Evolutionary conservation across 2,329 filamentous ascomycete species (phyloP), one percentile per base, ranked within the genome.

Genomic region (Colletotrichum karsti): DNA sequence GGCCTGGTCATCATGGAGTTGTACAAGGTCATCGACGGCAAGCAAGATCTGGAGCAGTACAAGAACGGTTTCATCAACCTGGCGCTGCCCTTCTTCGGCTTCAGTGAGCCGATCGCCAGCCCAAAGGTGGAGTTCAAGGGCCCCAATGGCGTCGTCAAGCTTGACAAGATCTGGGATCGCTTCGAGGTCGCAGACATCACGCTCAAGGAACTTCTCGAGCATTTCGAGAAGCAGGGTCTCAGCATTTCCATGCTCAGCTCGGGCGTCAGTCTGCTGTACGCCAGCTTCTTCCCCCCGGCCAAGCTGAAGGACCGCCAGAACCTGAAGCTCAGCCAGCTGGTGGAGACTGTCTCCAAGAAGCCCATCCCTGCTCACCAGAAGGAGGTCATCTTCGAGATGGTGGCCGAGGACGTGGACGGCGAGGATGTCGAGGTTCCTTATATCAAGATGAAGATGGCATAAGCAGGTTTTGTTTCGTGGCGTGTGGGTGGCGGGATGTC

Each of bases 51-150:
- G 72, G 96, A 98, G 83, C 93, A 98, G 82, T 99, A 97, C 90
- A 98, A 98, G 89, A 99, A 99, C 77, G 96, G 96, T 15, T 99
- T 99, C 81, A 87, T 98, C 82, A 99, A 99, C 83, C 83, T 99
- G 73, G 96, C 96, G 2, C 84, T 99, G 71, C 96, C 96, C 1
- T 98, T 99, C 88, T 97, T 99, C 74, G 95, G 95, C 41, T 99
- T 99, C 88, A 97, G 94, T 76, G 96, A 99, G 82, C 96, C 96
- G 3, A 97, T 99, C 74, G 91, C 91, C 5, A 97, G 94, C 73
- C 94, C 95, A 30, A 98, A 98, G 87, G 93, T 95, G 71, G 93
- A 90, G 75, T 99, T 98, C 83, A 84, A 90, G 77, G 92, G 94
- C 22, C 91, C 91, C 58, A 82, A 93, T 44, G 93, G 92, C 76